phyloP scores from a whole-genome alignment of 768 basidiomycete genomes.

The Russula sp. region DNA sequence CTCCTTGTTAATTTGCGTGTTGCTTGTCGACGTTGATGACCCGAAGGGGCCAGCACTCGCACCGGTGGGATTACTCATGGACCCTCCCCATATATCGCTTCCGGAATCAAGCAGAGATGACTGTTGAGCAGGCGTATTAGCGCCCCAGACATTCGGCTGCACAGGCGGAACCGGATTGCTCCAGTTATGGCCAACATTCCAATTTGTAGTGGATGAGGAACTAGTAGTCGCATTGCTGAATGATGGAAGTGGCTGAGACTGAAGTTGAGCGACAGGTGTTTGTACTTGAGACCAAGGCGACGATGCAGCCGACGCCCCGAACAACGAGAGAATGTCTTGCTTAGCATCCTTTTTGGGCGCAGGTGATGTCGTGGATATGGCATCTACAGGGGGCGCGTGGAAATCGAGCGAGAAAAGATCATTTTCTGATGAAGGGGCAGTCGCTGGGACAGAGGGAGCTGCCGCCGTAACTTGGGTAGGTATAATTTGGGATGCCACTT shows the following conservation, averaged over 20 bases:
- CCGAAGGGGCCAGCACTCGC: constrained; percentile 30
- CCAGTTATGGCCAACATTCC: constrained; percentile 69
- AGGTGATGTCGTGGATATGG: constrained; percentile 26
- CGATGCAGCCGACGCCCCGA: constrained; percentile 40
- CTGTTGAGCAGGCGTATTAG: constrained; percentile 23
- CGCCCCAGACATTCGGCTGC: constrained; percentile 32
- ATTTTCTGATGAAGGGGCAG: constrained; percentile 37
- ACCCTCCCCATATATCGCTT: constrained; percentile 53
- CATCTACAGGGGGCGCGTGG: constrained; percentile 46
- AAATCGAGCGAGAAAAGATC: constrained; percentile 87
- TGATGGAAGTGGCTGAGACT: constrained; percentile 9
- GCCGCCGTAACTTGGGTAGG: background rate
- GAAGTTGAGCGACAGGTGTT: constrained; percentile 3
- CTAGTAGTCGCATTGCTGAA: constrained; percentile 32
- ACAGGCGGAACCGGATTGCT: constrained; percentile 28
- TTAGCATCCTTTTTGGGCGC: constrained; percentile 64
- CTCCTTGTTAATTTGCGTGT: constrained; percentile 43
- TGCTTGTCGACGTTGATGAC: constrained; percentile 28
- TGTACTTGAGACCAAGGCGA: constrained; percentile 26
- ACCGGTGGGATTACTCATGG: constrained; percentile 24
- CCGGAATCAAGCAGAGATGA: constrained; percentile 32
- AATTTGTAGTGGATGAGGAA: constrained; percentile 44
- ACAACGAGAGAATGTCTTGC: constrained; percentile 80
- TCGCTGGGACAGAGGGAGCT: constrained; percentile 15
- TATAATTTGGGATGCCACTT: background rate